A percentile compares a stretch with the other conserved stretches of the same genome.
These are phyloP conservation scores for Sphagnum magellanicum DNA, from an alignment of 228 moss, liverwort and hornwort species.

Conservation along the genomic window DNA sequence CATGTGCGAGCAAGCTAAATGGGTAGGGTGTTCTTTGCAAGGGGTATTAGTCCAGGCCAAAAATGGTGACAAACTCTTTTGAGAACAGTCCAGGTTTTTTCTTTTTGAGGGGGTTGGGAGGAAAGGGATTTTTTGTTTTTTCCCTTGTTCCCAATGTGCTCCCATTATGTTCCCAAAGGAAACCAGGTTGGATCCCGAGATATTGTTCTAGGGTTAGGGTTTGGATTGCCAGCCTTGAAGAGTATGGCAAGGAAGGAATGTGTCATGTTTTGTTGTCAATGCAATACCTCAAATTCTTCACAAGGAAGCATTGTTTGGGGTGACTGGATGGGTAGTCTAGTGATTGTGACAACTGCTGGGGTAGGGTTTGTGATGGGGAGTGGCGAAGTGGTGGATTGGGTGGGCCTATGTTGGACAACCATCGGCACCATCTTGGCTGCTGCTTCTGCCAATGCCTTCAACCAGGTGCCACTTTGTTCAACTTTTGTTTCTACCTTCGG, in stretches of 20 bases:
- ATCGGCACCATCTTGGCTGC: slow-evolving; percentile 83
- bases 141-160: too few relatives aligned
- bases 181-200: too few relatives aligned
- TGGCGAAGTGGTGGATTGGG: slow-evolving; percentile 82
- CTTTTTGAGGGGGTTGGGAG: too few relatives aligned
- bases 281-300: too few relatives aligned
- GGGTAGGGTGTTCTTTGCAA: too few relatives aligned
- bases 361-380: slow-evolving; percentile 91
- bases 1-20: too few relatives aligned
- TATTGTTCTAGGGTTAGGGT: neutral
- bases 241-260: neutral
- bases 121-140: too few relatives aligned
- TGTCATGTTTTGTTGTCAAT: neutral
- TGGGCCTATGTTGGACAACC: slow-evolving; percentile 64
- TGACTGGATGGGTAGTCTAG: slow-evolving; percentile 21
- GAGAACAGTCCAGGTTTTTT: too few relatives aligned
- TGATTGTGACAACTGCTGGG: slow-evolving; percentile 78
- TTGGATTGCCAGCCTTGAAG: neutral
- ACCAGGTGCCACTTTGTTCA: slow-evolving; percentile 22
- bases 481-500: neutral
- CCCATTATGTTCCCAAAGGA: too few relatives aligned
- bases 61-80: too few relatives aligned
- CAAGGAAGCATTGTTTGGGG: neutral
- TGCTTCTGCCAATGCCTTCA: slow-evolving; percentile 86
- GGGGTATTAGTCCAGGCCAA: too few relatives aligned